Evolutionary conservation across 352 stramenopile genomes (phyloP), one percentile per base, ranked within the genome.

Genomic region (Hyaloperonospora brassicae): DNA sequence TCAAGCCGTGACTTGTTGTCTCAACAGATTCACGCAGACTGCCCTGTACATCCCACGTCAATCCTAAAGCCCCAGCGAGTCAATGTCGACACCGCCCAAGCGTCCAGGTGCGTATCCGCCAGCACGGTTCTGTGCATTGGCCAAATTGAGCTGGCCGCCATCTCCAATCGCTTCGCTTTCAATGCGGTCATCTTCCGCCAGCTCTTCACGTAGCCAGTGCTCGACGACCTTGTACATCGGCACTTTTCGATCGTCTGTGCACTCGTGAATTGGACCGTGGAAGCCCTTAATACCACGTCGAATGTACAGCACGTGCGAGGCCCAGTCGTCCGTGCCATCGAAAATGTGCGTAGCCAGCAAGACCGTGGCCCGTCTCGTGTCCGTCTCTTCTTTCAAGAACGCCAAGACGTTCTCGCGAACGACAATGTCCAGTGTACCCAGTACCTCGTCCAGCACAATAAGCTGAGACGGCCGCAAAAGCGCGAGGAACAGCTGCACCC

Each of bases 391-490:
- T 47, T 96, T 92, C 7, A 99, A 65, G 64, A 97, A 98, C 40
- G 74, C 55, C 6, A 98, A 67, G 34, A 98, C 77, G 66, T 98
- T 96, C 47, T 96, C 84, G 27, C 94, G 79, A 14, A 93, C 95
- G 52, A 97, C 92, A 47, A 98, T 92, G 73, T 98, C 96, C 31
- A 99, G 76, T 69, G 94, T 97, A 0, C 93, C 96, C 7, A 97
- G 97, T 47, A 99, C 87, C 81, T 99, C 96, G 60, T 99, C 96
- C n/a, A 99, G 73, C 4, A 99, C 67, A 34, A 98, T 89, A 50
- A 99, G 83, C 59, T 98, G 79, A 50, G 97, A 98, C 13, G 96
- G 96, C 41, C 94, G 81, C 46, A 99, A 74, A 3, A 99, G 73
- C 34, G 93, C 93, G 23, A 98, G 61, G 57, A 98, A 96, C 38